phyloP scores from a whole-genome alignment of 2,329 filamentous ascomycete genomes.

The Colletotrichum viniferum region DNA sequence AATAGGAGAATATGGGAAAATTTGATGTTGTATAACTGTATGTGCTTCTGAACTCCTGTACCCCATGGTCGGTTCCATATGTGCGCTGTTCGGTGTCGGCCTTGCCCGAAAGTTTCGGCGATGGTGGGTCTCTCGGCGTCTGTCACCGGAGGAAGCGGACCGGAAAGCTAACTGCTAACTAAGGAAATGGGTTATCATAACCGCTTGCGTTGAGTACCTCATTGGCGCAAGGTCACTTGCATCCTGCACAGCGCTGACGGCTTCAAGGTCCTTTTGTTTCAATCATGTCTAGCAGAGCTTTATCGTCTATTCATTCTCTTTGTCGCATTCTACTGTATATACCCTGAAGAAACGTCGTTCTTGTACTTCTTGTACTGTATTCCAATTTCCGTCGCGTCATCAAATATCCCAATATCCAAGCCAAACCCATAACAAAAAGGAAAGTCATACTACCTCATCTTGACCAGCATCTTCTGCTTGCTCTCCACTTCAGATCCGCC shows the following conservation, averaged over 20 bases:
- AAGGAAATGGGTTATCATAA: not conserved
- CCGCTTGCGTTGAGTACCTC: not conserved
- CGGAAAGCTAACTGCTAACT: not conserved
- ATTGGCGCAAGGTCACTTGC: not conserved
- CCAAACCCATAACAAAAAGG: not conserved
- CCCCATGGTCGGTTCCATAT: fast-evolving
- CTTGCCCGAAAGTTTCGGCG: not conserved
- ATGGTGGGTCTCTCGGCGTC: not conserved
- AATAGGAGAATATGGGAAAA: no score
- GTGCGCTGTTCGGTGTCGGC: not conserved
- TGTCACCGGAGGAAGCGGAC: not conserved
- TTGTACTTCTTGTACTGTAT: not conserved
- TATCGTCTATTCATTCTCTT: not conserved
- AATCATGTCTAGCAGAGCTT: not conserved
- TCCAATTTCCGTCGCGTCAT: not conserved
- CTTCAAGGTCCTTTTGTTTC: not conserved
- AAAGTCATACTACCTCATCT: not conserved
- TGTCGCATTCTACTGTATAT: not conserved
- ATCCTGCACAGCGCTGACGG: not conserved
- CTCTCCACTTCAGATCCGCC: not conserved
- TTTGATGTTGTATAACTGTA: no score
- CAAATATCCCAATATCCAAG: not conserved
- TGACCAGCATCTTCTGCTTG: not conserved
- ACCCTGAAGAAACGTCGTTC: not conserved
- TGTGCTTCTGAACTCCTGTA: not conserved